Evolutionary conservation across 257 asterid genomes (phyloP).

Genomic region (Apocynum venetum): DNA sequence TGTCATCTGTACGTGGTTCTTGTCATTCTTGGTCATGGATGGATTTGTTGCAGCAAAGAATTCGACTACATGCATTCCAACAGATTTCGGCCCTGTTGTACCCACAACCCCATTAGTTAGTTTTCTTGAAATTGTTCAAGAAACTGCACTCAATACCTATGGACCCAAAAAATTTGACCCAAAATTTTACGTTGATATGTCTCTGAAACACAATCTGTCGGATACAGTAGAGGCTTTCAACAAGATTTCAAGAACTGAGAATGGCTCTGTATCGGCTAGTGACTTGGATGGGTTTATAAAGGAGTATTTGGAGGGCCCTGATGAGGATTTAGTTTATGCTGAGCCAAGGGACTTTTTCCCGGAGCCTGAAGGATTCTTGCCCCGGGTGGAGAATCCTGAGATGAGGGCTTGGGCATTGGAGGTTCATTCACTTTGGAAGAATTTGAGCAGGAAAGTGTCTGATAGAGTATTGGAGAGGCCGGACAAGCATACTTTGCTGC

Average conservation of each 20-base stretch:
- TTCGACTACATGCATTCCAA: conserved; percentile 18
- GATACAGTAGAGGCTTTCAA: conserved; percentile 38
- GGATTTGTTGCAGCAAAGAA: conserved; percentile 1
- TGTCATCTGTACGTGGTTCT: conserved; percentile 8
- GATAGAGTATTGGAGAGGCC: conserved; percentile 48
- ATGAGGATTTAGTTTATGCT: conserved; percentile 46
- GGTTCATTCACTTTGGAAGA: conserved; percentile 76
- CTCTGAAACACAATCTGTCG: conserved; percentile 44
- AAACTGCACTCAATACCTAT: conserved; percentile 45
- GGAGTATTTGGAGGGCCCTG: conserved; percentile 39
- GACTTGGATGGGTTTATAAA: conserved; percentile 37
- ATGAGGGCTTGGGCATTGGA: conserved; percentile 76
- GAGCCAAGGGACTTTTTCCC: conserved; percentile 58
- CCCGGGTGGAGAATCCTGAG: conserved; percentile 42
- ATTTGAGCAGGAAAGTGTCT: conserved; percentile 71
- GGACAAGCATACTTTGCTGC: conserved; percentile 58
- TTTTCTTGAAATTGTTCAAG: conserved; percentile 62
- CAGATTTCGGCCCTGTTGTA: conserved; percentile 46
- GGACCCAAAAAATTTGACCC: conserved; percentile 69
- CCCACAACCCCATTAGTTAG: conserved; percentile 50
- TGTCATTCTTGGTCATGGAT: conserved; percentile 17
- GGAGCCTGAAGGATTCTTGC: conserved; percentile 60
- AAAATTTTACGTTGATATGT: conserved; percentile 69
- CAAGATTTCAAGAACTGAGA: conserved; percentile 24
- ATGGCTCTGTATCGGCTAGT: conserved; percentile 36